phyloP scores from a whole-genome alignment of 2,329 filamentous ascomycete species.

The Rhinocladiella mackenziei region DNA sequence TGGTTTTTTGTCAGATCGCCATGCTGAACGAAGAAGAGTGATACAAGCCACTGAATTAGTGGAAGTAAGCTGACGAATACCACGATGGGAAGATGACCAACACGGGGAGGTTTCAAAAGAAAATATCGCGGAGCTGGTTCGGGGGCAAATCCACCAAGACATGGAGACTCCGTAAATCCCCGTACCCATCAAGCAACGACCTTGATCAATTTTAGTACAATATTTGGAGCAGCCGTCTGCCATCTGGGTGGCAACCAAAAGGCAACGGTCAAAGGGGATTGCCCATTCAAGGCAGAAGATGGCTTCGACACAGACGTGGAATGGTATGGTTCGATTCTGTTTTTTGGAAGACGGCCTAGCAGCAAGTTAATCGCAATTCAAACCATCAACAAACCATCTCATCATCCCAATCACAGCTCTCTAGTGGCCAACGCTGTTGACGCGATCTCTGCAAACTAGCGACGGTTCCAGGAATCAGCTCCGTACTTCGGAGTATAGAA shows the following conservation, averaged over 20 bases:
- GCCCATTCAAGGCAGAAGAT: slow-evolving; percentile 1
- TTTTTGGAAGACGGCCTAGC: background rate
- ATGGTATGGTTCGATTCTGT: background rate
- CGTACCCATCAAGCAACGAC: slow-evolving; percentile 10
- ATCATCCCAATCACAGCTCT: no score
- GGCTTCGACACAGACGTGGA: background rate
- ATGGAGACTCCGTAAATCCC: slow-evolving; percentile 24
- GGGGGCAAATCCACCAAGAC: slow-evolving; percentile 7
- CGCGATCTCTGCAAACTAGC: no score
- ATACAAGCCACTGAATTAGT: slow-evolving; percentile 3
- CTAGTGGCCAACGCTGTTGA: no score
- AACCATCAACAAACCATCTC: no score
- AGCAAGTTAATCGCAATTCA: background rate
- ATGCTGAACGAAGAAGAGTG: slow-evolving; percentile 2
- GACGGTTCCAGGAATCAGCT: no score
- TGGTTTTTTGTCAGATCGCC: slow-evolving; percentile 11
- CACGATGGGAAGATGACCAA: background rate
- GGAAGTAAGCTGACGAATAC: slow-evolving; percentile 22
- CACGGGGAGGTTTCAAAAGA: slow-evolving; percentile 3
- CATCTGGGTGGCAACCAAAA: slow-evolving; percentile 3
- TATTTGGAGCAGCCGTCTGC: background rate
- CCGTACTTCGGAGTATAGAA: no score
- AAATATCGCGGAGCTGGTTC: slow-evolving; percentile 18
- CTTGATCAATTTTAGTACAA: background rate
- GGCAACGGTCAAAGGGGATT: slow-evolving; percentile 9